Base-by-base conservation (phyloP, 176 grass and related monocot species). In the Phoenix roebelenii region DNA sequence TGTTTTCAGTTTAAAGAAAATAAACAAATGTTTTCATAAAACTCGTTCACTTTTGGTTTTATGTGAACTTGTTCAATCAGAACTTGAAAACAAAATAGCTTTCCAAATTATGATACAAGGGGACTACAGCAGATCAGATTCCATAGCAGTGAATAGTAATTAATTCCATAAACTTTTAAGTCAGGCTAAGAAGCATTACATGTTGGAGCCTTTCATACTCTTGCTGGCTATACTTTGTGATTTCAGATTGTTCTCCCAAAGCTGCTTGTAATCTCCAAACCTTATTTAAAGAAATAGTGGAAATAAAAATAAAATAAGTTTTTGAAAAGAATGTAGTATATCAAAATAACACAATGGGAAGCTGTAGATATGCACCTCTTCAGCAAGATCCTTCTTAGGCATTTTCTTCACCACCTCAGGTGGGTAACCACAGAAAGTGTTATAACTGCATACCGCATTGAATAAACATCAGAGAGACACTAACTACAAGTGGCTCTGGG, bases 181-280 rank as follows among this genome's bases (percentile, higher is more conserved):
- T 44, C 5, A 22, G 7, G 7, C 18, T 9, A 23, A 22, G n/a
- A 35, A 32, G 16, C 18, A 53, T 22, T 89, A 88, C 88, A 73
- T 80, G 72, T 87, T 81, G 85, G 56, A 88, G 73, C 9, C 55
- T 84, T 59, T 93, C 88, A 65, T 60, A 93, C 25, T 73, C 73
- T 61, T 78, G 58, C 22, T 84, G 65, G 66, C 67, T 87, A 58
- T 58, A 55, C 61, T 70, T 87, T 20, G 79, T 65, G 25, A 80
- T 74, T 65, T 83, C 66, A 52, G 76, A 78, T 78, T 92, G 83
- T 61, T 87, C 80, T 67, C 55, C 64, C 76, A 92, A 69, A 58
- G 83, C 76, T 32, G 68, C 44, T 74, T 92, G 88, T 73, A 84
- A 80, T 66, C 80, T 87, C 57, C 76, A 66, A 55, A 93, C 59